Percentiles rank a stretch among this genome's conserved stretches.
These are phyloP conservation scores for Annona squamosa DNA, from an alignment of 164 flowering plant species.

Conservation along the genomic window DNA sequence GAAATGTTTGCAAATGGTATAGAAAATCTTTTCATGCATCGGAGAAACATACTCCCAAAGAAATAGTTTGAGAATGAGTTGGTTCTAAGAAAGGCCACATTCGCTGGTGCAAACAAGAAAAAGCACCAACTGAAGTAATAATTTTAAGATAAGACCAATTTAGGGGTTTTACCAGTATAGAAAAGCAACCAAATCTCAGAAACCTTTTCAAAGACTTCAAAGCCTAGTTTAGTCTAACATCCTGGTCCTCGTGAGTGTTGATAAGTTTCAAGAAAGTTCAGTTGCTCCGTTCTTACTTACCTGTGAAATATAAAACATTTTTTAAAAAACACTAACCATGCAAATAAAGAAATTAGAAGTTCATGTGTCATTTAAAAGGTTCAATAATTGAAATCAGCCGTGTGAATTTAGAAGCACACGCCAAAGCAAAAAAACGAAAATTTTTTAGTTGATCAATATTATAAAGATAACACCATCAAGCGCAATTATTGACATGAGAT, in stretches of 20 bases:
- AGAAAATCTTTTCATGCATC: not conserved
- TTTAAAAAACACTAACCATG: not conserved
- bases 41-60: not conserved
- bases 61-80: not conserved
- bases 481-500: too few relatives aligned
- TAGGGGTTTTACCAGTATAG: not conserved
- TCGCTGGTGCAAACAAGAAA: not conserved
- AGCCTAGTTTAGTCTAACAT: constrained; percentile 74
- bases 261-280: constrained; percentile 55
- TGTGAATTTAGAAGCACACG: not conserved
- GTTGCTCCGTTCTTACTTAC: constrained; percentile 53
- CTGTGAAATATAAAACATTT: constrained; percentile 26
- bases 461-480: too few relatives aligned
- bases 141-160: not conserved
- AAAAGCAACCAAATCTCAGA: not conserved
- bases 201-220: constrained; percentile 72
- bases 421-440: too few relatives aligned
- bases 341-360: not conserved
- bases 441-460: too few relatives aligned
- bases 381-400: not conserved
- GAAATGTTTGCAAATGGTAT: not conserved
- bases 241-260: constrained; percentile 65
- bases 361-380: not conserved
- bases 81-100: not conserved
- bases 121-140: not conserved